Percentiles rank a stretch among this genome's conserved stretches.
These are phyloP conservation scores for Albatrellus sp. DNA, from an alignment of 1,284 basidiomycete species.

Conservation along the genomic window DNA sequence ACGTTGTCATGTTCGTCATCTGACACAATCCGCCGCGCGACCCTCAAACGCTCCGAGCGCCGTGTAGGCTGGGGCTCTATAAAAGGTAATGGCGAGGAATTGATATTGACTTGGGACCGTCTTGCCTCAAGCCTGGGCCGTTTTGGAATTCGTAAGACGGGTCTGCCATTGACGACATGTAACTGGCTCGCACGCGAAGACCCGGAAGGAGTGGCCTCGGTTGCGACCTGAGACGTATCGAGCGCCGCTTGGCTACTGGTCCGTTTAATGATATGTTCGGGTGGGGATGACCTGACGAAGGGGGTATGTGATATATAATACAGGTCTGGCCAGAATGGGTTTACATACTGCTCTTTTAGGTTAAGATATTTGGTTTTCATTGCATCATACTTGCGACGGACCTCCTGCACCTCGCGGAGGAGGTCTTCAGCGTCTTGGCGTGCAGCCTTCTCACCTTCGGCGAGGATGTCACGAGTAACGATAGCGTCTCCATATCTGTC, in stretches of 20 bases:
- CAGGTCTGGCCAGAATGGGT: not conserved
- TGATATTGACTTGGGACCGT: too few relatives aligned
- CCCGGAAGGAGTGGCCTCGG: not conserved
- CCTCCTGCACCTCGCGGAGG: constrained; percentile 15
- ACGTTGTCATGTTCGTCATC: too few relatives aligned
- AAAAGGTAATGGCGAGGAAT: too few relatives aligned
- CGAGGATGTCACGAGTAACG: constrained; percentile 17
- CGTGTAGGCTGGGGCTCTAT: too few relatives aligned
- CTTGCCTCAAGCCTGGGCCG: too few relatives aligned
- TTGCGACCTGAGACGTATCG: constrained; percentile 1
- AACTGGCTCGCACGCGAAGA: not conserved
- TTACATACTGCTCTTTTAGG: constrained; percentile 14
- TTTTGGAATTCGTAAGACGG: too few relatives aligned
- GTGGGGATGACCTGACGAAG: not conserved
- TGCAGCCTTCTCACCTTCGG: constrained; percentile 22
- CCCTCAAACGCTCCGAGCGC: too few relatives aligned
- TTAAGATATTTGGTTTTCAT: constrained; percentile 17
- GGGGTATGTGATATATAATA: not conserved
- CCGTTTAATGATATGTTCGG: not conserved
- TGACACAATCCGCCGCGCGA: too few relatives aligned
- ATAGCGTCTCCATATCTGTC: constrained; percentile 26
- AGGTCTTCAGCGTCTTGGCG: constrained; percentile 17
- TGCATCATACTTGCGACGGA: constrained; percentile 19
- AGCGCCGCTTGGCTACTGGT: constrained; percentile 6
- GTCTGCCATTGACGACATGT: too few relatives aligned